Evolutionary conservation across 352 stramenopile species (phyloP), one percentile per base, ranked within the genome.

Genomic region (Pythium myriotylum): DNA sequence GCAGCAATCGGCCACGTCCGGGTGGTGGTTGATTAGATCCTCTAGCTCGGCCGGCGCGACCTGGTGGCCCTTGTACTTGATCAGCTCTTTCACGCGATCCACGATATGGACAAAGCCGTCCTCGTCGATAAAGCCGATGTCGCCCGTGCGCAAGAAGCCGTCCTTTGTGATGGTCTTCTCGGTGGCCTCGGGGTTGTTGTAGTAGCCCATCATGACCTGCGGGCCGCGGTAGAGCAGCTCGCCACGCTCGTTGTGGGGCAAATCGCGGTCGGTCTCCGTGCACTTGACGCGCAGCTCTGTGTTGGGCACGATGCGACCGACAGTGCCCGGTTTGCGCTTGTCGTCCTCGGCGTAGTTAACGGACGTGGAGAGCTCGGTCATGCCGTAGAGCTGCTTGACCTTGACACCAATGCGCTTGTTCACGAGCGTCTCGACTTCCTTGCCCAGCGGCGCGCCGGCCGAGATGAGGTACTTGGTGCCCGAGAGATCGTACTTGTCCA

Each of bases 11-110:
- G 62, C 17, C 4, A 89, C 51, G 23, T 59, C 65, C 10, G 74
- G 68, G 72, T 98, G 84, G 7, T 74, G 86, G 23, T 97, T 81
- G 0, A 98, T 47, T 10, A 98, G 66, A 12, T 91, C 92, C 65
- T 98, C 95, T 12, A 98, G 71, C 67, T 98, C 92, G 0, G 94
- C 94, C 14, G 93, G 95, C 8, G 94, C 88, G 10, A 98, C 77
- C 56, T 96, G 93, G 55, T 95, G 94, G 13, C 91, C 93, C 57
- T 97, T 96, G 61, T 97, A 92, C 77, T 98, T 98, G 72, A 98
- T 98, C 2, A 98, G 67, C 67, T 98, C 93, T 76, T 98, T 98
- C 13, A 86, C 65, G 20, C 95, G 74, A 68, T 98, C 95, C 0
- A 91, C 87, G 26, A 98, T 94, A 57, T 86, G 96, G 19, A 98